These are phyloP conservation scores for Sphenostylis stenocarpa DNA, from an alignment of 306 rosid genomes.

Conservation along the genomic window DNA sequence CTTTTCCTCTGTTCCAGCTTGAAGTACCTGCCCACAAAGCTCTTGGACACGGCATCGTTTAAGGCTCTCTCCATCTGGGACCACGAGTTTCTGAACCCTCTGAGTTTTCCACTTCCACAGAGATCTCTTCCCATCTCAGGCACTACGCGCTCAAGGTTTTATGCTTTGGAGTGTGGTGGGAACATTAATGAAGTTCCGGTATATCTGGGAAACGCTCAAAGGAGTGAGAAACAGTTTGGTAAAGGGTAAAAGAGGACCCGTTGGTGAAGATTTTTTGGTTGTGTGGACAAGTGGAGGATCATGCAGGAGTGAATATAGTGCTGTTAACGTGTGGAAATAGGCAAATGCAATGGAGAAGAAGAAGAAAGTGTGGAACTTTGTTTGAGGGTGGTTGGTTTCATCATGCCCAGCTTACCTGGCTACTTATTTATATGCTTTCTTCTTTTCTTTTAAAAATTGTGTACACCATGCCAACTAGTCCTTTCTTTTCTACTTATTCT, in stretches of 20 bases:
- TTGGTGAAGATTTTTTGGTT: constrained; percentile 10
- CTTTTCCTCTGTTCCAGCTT: constrained; percentile 67
- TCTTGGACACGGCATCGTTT: constrained; percentile 52
- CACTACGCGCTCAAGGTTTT: neutral
- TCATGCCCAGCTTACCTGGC: constrained; percentile 18
- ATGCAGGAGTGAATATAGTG: constrained; percentile 36
- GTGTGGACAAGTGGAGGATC: constrained; percentile 10
- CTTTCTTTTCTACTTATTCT: neutral
- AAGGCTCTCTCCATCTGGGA: constrained; percentile 48
- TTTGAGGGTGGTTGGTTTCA: constrained; percentile 25
- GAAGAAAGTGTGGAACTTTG: neutral
- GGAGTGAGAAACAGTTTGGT: neutral
- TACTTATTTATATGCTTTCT: constrained; percentile 18
- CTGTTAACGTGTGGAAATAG: constrained; percentile 4
- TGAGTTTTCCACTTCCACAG: constrained; percentile 33
- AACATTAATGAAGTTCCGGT: neutral
- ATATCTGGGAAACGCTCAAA: neutral
- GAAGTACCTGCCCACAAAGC: constrained; percentile 69
- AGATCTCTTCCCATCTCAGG: constrained; percentile 54
- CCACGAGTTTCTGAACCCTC: constrained; percentile 40
- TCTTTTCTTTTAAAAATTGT: neutral
- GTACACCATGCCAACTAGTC: neutral
- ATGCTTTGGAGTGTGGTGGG: neutral
- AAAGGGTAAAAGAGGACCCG: constrained; percentile 36
- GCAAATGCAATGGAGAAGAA: neutral